Evolutionary conservation across 2,329 filamentous ascomycete genomes (phyloP).

Genomic region (Colletotrichum eleusines): DNA sequence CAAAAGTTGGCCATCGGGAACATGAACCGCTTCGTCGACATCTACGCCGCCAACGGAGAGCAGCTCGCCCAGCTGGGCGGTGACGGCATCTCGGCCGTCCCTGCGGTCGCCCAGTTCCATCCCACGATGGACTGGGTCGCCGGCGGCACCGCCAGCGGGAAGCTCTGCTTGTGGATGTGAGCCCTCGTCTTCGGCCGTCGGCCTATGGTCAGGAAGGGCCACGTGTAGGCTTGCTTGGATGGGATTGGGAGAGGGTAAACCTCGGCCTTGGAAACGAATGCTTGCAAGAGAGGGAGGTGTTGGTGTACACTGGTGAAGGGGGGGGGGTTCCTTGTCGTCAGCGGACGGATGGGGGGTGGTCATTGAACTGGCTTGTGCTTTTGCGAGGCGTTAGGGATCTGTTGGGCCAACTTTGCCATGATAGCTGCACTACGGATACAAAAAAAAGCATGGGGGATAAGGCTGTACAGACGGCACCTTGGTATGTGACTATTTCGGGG

Average conservation of each 20-base stretch:
- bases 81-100: constrained; percentile 93
- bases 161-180: constrained; percentile 91
- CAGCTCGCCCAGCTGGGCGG: constrained; percentile 90
- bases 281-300: background rate
- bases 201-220: background rate
- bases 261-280: background rate
- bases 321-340: background rate
- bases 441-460: background rate
- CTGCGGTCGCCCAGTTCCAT: constrained; percentile 92
- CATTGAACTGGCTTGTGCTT: background rate
- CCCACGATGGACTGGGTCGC: constrained; percentile 91
- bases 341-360: background rate
- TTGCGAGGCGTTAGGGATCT: constrained; percentile 15
- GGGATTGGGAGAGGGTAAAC: background rate
- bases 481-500: background rate
- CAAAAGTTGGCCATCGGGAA: constrained; percentile 94
- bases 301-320: background rate
- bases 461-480: background rate
- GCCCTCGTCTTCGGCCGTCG: background rate
- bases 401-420: background rate
- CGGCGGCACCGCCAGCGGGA: constrained; percentile 91
- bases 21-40: constrained; percentile 97
- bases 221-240: background rate
- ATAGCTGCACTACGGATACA: background rate
- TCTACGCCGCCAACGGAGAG: constrained; percentile 84